Evolutionary conservation across 345 rosid genomes (phyloP).

Genomic region (Linum lewisii): DNA sequence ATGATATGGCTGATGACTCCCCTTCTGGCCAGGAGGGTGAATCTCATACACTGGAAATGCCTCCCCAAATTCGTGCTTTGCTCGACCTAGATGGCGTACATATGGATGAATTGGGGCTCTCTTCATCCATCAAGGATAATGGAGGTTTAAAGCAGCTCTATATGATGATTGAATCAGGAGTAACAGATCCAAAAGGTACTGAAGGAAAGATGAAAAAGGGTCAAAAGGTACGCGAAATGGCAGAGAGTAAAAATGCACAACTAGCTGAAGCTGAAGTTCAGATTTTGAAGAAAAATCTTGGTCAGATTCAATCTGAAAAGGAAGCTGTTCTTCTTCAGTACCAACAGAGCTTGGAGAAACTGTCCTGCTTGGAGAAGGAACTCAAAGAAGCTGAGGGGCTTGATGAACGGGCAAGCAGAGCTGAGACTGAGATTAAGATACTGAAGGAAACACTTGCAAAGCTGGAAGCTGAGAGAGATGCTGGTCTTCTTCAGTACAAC

Average conservation of each 20-base stretch:
- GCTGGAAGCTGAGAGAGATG: constrained; percentile 24
- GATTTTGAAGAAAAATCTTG: constrained; percentile 17
- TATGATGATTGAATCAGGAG: constrained; percentile 33
- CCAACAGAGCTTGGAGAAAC: constrained; percentile 23
- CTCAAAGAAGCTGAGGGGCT: constrained; percentile 21
- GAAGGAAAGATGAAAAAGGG: constrained; percentile 20
- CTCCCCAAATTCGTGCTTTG: constrained; percentile 32
- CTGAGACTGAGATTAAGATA: constrained; percentile 22
- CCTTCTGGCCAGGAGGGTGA: constrained; percentile 16
- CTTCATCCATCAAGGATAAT: constrained; percentile 18
- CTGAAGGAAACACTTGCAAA: constrained; percentile 20
- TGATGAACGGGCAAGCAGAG: constrained; percentile 25
- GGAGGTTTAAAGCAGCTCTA: constrained; percentile 56
- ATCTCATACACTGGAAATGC: constrained; percentile 16
- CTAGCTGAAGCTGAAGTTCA: constrained; percentile 13
- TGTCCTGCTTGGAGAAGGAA: constrained; percentile 20
- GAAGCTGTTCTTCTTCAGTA: constrained; percentile 19
- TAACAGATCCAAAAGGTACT: constrained; percentile 14
- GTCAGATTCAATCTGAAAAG: constrained; percentile 21
- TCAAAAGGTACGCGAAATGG: constrained; percentile 16
- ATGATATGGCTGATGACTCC: constrained; percentile 15
- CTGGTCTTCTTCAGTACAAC: constrained; percentile 20
- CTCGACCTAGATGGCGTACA: constrained; percentile 36
- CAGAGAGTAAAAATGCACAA: constrained; percentile 6
- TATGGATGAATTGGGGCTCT: constrained; percentile 27